Percentiles rank a stretch among this genome's conserved stretches.
Conservation (phyloP, 306 rosid species). For the Astragalus glycyphyllos region DNA sequence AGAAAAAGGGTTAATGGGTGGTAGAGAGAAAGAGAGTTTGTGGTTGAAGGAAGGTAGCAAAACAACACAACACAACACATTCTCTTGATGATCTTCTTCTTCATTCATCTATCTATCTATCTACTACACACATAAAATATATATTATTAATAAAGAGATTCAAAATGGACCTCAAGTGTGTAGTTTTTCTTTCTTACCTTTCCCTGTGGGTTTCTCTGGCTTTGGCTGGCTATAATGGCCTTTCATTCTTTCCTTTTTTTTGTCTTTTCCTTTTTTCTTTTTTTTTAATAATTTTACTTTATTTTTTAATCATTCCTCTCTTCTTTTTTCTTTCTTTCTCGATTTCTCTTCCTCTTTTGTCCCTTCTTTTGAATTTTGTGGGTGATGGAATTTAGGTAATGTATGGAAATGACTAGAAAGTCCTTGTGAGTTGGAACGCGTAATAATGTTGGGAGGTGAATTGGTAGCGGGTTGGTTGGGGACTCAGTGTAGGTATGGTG, state of each 20-base stretch:
- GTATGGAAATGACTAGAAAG: conserved; percentile 11
- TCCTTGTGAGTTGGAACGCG: neutral
- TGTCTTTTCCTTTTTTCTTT: neutral
- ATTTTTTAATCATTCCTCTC: neutral
- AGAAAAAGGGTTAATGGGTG: conserved; percentile 38
- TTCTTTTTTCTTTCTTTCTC: neutral
- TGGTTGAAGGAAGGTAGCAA: conserved; percentile 45
- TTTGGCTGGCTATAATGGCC: conserved; percentile 42
- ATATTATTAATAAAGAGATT: conserved; percentile 9
- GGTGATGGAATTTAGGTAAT: conserved; percentile 29
- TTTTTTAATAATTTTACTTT: neutral
- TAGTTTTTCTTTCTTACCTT: conserved; percentile 32
- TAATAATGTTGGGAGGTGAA: conserved; percentile 10
- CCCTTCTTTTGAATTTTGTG: neutral
- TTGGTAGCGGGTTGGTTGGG: conserved; percentile 21
- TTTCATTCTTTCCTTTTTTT: neutral
- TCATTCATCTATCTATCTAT: conserved; percentile 19
- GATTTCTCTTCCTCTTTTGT: neutral
- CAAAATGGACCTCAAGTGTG: conserved; percentile 16
- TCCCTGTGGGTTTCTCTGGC: conserved; percentile 49
- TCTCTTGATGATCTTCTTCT: conserved; percentile 35
- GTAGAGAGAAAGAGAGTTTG: conserved; percentile 37
- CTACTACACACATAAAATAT: conserved; percentile 38
- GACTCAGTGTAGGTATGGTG: conserved; percentile 18
- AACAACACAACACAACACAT: conserved; percentile 30